Conservation (phyloP, 2,329 filamentous ascomycete genomes). For the Sporothrix mexicana region DNA sequence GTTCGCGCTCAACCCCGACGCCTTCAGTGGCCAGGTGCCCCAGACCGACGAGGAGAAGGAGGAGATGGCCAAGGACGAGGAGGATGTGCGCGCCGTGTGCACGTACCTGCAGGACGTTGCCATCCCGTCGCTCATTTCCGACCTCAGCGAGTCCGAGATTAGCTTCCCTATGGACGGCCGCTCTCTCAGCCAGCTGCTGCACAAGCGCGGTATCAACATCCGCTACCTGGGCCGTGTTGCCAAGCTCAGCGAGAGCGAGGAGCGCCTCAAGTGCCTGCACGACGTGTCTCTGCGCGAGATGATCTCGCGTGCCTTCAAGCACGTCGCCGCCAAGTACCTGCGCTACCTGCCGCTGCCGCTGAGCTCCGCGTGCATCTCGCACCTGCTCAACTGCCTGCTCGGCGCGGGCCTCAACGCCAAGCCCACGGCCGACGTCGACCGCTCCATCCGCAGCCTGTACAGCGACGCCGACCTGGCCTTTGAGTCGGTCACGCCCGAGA, state of each 20-base stretch:
- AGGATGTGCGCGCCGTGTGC: conserved; percentile 84
- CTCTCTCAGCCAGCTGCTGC: conserved; percentile 83
- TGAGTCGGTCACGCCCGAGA: conserved; percentile 76
- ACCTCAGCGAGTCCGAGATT: conserved; percentile 89
- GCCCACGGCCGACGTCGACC: conserved; percentile 78
- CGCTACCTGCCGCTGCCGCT: conserved; percentile 80
- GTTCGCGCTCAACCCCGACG: conserved; percentile 91
- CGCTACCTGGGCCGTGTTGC: conserved; percentile 91
- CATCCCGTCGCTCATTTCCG: conserved; percentile 83
- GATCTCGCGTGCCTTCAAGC: conserved; percentile 95
- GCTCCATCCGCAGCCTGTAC: conserved; percentile 75
- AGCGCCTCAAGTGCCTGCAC: conserved; percentile 76
- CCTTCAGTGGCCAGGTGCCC: conserved; percentile 89
- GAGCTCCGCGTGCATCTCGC: conserved; percentile 77
- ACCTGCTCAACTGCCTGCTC: conserved; percentile 92
- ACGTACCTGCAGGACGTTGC: conserved; percentile 75
- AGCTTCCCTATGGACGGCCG: conserved; percentile 99
- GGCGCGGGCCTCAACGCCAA: conserved; percentile 77
- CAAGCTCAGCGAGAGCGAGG: conserved; percentile 66
- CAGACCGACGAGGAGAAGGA: conserved; percentile 90
- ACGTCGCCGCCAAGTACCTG: conserved; percentile 79
- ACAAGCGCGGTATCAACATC: conserved; percentile 97
- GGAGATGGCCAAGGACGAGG: conserved; percentile 81
- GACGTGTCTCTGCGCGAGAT: conserved; percentile 87
- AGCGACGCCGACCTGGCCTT: conserved; percentile 82